Conservation (phyloP, 1,284 basidiomycete genomes). For the Sporisorium scitamineum region DNA sequence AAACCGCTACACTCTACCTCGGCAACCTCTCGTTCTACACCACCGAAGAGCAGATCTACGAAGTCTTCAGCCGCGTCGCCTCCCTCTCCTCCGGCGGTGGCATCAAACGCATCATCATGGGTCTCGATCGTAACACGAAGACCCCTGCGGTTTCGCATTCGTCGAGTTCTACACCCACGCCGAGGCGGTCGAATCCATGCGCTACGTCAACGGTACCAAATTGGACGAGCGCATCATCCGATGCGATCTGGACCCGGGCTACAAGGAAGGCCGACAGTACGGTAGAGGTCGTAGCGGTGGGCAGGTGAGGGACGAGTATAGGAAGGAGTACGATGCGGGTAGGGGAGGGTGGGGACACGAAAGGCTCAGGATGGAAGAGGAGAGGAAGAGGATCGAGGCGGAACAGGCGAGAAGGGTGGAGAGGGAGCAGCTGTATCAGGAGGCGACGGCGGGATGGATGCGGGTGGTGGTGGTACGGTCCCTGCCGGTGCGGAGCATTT, state of each 20-base stretch:
- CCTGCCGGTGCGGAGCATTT: slow-evolving; percentile 45
- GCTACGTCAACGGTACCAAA: slow-evolving; percentile 95
- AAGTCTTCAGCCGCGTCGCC: slow-evolving; percentile 92
- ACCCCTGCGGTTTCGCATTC: slow-evolving; percentile 99
- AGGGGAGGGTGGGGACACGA: slow-evolving; percentile 86
- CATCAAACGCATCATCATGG: slow-evolving; percentile 99
- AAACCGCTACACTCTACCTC: slow-evolving; percentile 78
- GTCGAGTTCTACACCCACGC: slow-evolving; percentile 98
- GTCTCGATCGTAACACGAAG: slow-evolving; percentile 94
- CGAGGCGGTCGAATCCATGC: slow-evolving; percentile 91
- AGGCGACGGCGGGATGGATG: slow-evolving; percentile 66
- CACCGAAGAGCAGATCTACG: slow-evolving; percentile 99
- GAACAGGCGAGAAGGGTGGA: slow-evolving; percentile 81
- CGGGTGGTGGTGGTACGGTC: slow-evolving; percentile 45
- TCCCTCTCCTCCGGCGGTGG: slow-evolving; percentile 90
- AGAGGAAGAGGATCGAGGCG: slow-evolving; percentile 78
- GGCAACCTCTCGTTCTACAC: slow-evolving; percentile 76
- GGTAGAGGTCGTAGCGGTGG: slow-evolving; percentile 96
- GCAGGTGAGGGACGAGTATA: slow-evolving; percentile 90
- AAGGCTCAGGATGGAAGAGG: slow-evolving; percentile 72
- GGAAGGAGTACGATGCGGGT: slow-evolving; percentile 92
- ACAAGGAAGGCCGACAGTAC: slow-evolving; percentile 96
- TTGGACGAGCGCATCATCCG: slow-evolving; percentile 99
- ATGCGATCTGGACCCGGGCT: slow-evolving; percentile 97
- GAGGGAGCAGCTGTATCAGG: slow-evolving; percentile 87